These are phyloP conservation scores for Aspergillus niger DNA, from an alignment of 2,329 filamentous ascomycete species.

Conservation along the genomic window DNA sequence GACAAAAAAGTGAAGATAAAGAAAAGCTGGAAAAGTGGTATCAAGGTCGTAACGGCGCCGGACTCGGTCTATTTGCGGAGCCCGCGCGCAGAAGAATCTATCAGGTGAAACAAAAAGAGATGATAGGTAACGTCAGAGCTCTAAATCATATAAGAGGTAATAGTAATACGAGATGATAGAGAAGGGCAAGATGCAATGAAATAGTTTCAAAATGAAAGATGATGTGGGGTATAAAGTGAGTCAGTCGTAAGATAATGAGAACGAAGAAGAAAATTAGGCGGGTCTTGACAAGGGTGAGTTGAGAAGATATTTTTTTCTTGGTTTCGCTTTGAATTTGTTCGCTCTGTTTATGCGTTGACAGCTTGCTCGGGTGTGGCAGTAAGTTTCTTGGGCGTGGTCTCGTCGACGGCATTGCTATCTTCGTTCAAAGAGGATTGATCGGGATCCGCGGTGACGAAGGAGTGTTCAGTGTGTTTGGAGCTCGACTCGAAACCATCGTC, in stretches of 20 bases:
- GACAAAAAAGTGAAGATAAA: neutral
- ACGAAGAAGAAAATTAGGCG: constrained; percentile 7
- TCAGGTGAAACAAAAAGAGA: neutral
- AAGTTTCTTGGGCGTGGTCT: constrained; percentile 22
- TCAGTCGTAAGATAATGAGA: constrained; percentile 3
- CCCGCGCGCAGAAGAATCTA: neutral
- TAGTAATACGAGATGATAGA: constrained; percentile 2
- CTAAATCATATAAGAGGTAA: neutral
- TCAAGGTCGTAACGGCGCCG: neutral
- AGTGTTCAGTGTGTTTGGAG: constrained; percentile 5
- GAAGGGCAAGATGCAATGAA: constrained; percentile 1
- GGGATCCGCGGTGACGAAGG: constrained; percentile 4
- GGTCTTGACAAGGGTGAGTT: constrained; percentile 13
- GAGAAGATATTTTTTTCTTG: constrained; percentile 2
- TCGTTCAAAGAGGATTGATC: constrained; percentile 9
- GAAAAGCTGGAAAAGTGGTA: neutral
- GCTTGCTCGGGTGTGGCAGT: constrained; percentile 29
- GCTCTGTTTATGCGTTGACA: constrained; percentile 28
- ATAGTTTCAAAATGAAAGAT: neutral
- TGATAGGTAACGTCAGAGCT: neutral
- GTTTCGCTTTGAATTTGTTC: neutral
- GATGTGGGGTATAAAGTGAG: constrained; percentile 10
- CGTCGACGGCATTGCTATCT: constrained; percentile 14
- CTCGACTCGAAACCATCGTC: constrained; percentile 10
- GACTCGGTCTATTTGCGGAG: neutral